Conservation (phyloP, 164 flowering plant species). For the Nymphaea colorata region DNA sequence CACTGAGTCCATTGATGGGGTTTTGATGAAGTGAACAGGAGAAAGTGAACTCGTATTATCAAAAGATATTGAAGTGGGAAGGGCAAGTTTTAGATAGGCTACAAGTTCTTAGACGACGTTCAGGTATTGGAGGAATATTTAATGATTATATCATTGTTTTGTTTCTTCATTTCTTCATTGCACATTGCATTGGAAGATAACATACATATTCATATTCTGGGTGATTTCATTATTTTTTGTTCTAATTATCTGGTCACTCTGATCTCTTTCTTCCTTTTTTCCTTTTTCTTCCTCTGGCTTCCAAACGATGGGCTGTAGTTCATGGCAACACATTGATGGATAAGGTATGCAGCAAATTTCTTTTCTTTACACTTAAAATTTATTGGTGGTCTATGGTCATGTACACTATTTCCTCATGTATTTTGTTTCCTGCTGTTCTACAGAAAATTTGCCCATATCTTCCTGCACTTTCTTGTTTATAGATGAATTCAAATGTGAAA, state of each 20-base stretch:
- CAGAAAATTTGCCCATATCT: too few species aligned
- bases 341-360: background rate
- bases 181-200: too few species aligned
- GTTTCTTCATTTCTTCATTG: background rate
- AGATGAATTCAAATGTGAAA: too few species aligned
- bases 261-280: slow-evolving; percentile 7
- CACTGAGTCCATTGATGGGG: background rate
- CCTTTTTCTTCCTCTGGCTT: slow-evolving; percentile 5
- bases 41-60: slow-evolving; percentile 75
- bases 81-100: slow-evolving; percentile 78
- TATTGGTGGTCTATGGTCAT: too few species aligned
- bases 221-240: background rate
- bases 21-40: slow-evolving; percentile 53
- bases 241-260: background rate
- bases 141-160: background rate
- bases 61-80: slow-evolving; percentile 85
- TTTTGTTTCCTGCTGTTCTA: too few species aligned
- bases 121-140: slow-evolving; percentile 30
- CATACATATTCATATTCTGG: too few species aligned
- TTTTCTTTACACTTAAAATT: slow-evolving; percentile 1
- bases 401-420: too few species aligned
- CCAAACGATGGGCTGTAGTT: background rate
- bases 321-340: too few species aligned
- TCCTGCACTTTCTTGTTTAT: too few species aligned
- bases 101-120: slow-evolving; percentile 35